Base-by-base conservation (phyloP, 805 yeast genomes). In the Yarrowia yakushimensis region DNA sequence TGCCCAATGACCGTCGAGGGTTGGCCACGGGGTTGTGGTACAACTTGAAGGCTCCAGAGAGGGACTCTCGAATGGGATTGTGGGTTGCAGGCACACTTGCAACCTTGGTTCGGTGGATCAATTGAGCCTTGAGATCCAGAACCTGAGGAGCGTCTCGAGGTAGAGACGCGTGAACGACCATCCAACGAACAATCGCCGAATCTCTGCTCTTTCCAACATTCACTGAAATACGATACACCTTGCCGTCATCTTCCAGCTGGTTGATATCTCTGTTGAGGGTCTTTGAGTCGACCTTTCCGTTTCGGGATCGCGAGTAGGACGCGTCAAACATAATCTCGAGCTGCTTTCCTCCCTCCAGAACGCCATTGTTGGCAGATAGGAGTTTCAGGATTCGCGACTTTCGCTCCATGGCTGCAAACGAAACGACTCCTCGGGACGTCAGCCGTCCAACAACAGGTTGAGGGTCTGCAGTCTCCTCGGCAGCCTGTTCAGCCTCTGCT, bases 231-330 rank as follows among this genome's bases (percentile, higher is more conserved):
- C 70, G 69, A 22, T 69, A 68, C 10, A 79, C 54, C 31, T 69
- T 67, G 7, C 77, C 74, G 12, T 76, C 71, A 0, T 66, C 65
- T 4, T 71, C 72, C 28, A 84, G 71, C 4, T 67, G 63, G 0
- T 67, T 65, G 0, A 81, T 73, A 65, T 82, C 86, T 6, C 79
- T 77, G 7, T 70, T 68, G 12, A 82, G 68, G 0, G 92, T 87
- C 60, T 78, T 79, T 33, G 82, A 78, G 66, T 87, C 92, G 17
- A 84, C 75, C 1, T 71, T 71, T 13, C 81, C 76, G 0, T 79
- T 79, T 65, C 66, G 57, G 0, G 48, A 23, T 10, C 55, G 65
- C 2, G 64, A 52, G 23, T 81, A 66, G 17, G 65, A 67, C 3
- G 74, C 76, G n/a, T 82, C 77, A 1, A 85, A 66, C 5, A 68